These are phyloP conservation scores for Aspergillus flavus DNA, from an alignment of 2,329 filamentous ascomycete species.

Conservation along the genomic window DNA sequence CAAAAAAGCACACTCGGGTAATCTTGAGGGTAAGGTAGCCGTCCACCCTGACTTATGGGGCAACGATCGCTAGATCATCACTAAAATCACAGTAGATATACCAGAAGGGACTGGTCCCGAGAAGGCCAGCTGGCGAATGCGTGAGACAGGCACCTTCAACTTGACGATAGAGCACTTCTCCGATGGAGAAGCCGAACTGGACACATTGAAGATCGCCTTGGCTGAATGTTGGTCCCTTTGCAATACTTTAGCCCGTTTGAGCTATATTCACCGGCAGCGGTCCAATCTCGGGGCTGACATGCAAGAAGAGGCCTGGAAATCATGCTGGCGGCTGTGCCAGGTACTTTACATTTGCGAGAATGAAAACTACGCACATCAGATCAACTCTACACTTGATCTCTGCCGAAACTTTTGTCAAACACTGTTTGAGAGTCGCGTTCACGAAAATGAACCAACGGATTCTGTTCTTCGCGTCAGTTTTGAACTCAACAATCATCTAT, in stretches of 20 bases:
- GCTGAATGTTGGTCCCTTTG: slow-evolving; percentile 93
- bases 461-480: slow-evolving; percentile 90
- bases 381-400: slow-evolving; percentile 76
- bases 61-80: background rate
- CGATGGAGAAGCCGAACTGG: slow-evolving; percentile 60
- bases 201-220: slow-evolving; percentile 73
- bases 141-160: slow-evolving; percentile 29
- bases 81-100: slow-evolving; percentile 30
- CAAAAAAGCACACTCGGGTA: slow-evolving; percentile 63
- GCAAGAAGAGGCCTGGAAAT: slow-evolving; percentile 88
- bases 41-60: background rate
- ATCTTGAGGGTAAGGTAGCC: slow-evolving; percentile 68
- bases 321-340: slow-evolving; percentile 91
- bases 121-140: slow-evolving; percentile 15
- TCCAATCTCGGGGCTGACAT: slow-evolving; percentile 71
- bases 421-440: slow-evolving; percentile 80
- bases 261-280: slow-evolving; percentile 77
- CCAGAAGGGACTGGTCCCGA: slow-evolving; percentile 32
- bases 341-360: slow-evolving; percentile 81
- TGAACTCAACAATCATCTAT: slow-evolving; percentile 92
- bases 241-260: slow-evolving; percentile 84
- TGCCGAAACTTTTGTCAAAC: slow-evolving; percentile 92
- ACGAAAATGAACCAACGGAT: slow-evolving; percentile 76
- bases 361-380: slow-evolving; percentile 68
- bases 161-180: slow-evolving; percentile 38